These are phyloP conservation scores for Russula earlei DNA, from an alignment of 768 basidiomycete genomes.

Conservation along the genomic window DNA sequence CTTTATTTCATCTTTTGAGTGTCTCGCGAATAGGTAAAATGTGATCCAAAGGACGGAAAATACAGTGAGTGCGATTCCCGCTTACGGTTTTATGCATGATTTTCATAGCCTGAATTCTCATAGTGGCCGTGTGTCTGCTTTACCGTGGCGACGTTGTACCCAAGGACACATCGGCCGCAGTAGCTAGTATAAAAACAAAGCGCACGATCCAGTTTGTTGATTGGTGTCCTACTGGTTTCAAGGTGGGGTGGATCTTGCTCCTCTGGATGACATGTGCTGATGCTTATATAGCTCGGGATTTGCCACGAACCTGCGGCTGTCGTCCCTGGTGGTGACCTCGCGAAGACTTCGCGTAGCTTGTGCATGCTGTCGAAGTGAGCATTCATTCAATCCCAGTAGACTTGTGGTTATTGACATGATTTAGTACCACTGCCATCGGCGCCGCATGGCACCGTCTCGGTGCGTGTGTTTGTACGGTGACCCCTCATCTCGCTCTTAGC, in stretches of 20 bases:
- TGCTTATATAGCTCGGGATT: slow-evolving; percentile 66
- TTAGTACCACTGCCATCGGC: slow-evolving; percentile 85
- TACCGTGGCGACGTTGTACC: slow-evolving; percentile 97
- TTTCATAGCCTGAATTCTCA: not conserved
- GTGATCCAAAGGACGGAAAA: slow-evolving; percentile 96
- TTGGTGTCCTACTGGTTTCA: slow-evolving; percentile 98
- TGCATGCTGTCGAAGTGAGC: slow-evolving; percentile 92
- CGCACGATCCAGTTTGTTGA: slow-evolving; percentile 97
- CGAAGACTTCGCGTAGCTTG: slow-evolving; percentile 85
- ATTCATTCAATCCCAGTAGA: not conserved
- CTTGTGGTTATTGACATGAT: slow-evolving; percentile 1
- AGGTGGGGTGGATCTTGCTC: slow-evolving; percentile 32
- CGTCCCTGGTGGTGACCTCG: slow-evolving; percentile 92
- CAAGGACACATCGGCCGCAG: slow-evolving; percentile 90
- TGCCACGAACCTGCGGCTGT: slow-evolving; percentile 92
- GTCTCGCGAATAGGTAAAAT: slow-evolving; percentile 41
- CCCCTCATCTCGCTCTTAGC: not conserved
- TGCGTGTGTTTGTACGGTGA: slow-evolving; percentile 24
- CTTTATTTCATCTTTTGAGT: not conserved
- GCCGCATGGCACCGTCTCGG: slow-evolving; percentile 87
- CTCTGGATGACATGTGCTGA: slow-evolving; percentile 19
- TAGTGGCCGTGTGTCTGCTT: slow-evolving; percentile 85
- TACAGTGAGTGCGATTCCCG: slow-evolving; percentile 59
- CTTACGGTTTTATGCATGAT: not conserved
- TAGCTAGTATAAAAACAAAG: slow-evolving; percentile 93